phyloP scores from a whole-genome alignment of 345 rosid species.

The Syzygium oleosum region DNA sequence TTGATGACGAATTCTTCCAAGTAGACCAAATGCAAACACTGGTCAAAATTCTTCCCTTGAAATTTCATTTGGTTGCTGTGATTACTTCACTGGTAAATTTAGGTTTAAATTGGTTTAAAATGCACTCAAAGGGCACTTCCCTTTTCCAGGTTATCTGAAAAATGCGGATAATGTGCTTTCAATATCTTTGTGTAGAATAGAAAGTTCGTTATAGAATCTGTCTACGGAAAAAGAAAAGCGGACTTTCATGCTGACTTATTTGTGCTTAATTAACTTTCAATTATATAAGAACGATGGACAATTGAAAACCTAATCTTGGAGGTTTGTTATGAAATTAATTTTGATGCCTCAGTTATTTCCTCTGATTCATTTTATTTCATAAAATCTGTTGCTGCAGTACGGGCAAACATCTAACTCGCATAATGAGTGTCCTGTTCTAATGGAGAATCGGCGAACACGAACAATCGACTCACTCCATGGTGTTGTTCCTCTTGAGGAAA shows the following conservation, averaged over 20 bases:
- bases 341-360: background rate
- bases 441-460: background rate
- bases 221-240: background rate
- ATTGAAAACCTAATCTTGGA: background rate
- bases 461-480: background rate
- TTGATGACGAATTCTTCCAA: rapidly evolving
- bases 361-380: background rate
- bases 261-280: background rate
- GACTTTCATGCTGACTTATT: background rate
- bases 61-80: background rate
- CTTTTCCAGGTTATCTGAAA: background rate
- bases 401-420: background rate
- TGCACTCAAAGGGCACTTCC: background rate
- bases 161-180: background rate
- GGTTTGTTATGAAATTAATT: background rate
- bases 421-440: background rate
- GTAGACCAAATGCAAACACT: background rate
- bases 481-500: background rate
- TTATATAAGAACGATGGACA: background rate
- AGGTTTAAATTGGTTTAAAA: background rate
- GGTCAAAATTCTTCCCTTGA: background rate
- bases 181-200: background rate
- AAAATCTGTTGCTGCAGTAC: background rate
- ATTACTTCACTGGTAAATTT: background rate
- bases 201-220: background rate